Evolutionary conservation across 352 stramenopile species (phyloP), one percentile per base, ranked within the genome.

Genomic region (Labyrinthula sp.): DNA sequence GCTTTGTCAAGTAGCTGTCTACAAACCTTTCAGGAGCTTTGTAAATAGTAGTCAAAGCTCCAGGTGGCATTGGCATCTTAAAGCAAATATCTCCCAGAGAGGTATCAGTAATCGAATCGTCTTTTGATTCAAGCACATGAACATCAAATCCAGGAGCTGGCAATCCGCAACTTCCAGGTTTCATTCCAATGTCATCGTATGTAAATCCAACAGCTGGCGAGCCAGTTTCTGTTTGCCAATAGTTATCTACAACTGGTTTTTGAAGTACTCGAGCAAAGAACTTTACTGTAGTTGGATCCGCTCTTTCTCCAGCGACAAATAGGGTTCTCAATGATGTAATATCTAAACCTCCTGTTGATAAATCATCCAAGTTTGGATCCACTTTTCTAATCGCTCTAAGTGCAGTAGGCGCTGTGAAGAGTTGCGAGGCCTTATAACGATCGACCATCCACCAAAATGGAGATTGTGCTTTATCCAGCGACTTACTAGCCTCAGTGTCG

Each of bases 351-450:
- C 49, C 50, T 10, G 31, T 17, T n/a, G n/a, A n/a, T n/a, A n/a
- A 22, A 8, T 77, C 54, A 10, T 61, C 49, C 20, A 59, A 68
- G 21, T 79, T 43, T 0, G 71, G 70, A 58, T 89, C 77, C 29
- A 71, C 68, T 33, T 80, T 78, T 26, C 72, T 75, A 25, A 89
- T 84, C 10, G 73, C 73, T 41, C 77, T 69, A 40, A 87, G 58
- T 14, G 77, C 77, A 5, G 77, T 89, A n/a, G 77, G 77, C 5
- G 77, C 76, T n/a, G 71, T 86, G 65, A 86, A 89, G 48, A 89
- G 68, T 10, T 63, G 65, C 33, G 73, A 77, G 15, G 86, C 75
- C 7, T 69, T 64, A 52, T 85, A 77, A 35, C 80, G 66, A 21
- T 69, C 68, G 30, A 84, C 67, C 27, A 84, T 54, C 10, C 74